phyloP scores from a whole-genome alignment of 129 eudicot genomes.

The Tagetes patula region DNA sequence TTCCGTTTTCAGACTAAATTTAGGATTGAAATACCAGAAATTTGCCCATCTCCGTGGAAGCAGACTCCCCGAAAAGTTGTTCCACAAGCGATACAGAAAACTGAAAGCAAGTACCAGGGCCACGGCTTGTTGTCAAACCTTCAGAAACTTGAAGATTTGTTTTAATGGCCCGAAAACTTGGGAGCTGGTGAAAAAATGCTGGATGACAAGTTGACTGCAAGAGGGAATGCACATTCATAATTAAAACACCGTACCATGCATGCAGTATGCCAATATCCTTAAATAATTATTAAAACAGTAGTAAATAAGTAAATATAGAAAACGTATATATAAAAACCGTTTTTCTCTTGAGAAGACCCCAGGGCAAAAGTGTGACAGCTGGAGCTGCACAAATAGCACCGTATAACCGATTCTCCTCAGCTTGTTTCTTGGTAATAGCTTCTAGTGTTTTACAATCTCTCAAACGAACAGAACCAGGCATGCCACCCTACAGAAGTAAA shows the following conservation, averaged over 20 bases:
- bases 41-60: constrained; percentile 56
- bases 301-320: not conserved
- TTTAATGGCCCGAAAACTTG: constrained; percentile 87
- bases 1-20: not conserved
- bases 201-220: constrained; percentile 93
- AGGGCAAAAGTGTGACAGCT: constrained; percentile 91
- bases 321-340: constrained; percentile 41
- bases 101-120: constrained; percentile 83
- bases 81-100: constrained; percentile 77
- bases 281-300: not conserved
- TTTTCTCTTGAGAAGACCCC: constrained; percentile 89
- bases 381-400: constrained; percentile 99
- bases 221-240: constrained; percentile 15
- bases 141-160: constrained; percentile 76
- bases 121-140: constrained; percentile 94
- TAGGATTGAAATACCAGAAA: constrained; percentile 41
- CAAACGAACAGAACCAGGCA: constrained; percentile 94
- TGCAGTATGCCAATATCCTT: not conserved
- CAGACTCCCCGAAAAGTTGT: constrained; percentile 70
- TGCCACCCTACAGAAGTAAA: constrained; percentile 68
- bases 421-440: constrained; percentile 74
- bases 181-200: constrained; percentile 76
- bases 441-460: constrained; percentile 76
- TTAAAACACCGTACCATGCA: constrained; percentile 24
- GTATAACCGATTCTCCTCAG: constrained; percentile 77